Evolutionary conservation across 129 eudicot genomes (phyloP), one percentile per base, ranked within the genome.

Genomic region (Mikania micrantha): DNA sequence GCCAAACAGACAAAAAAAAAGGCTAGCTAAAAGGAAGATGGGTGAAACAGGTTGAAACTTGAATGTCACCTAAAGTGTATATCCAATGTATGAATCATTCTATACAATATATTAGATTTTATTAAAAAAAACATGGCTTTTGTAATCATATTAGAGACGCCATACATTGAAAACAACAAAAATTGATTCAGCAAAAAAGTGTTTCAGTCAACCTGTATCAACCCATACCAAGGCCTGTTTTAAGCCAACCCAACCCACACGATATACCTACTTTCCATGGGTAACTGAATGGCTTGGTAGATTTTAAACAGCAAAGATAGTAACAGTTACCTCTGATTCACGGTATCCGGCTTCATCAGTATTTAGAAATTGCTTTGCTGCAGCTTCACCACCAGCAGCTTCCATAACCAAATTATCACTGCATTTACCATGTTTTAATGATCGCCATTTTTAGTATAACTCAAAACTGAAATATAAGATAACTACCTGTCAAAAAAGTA

Each of bases 401-500:
- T 94, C 97, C 79, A 85, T 85, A 84, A 94, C 91, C 75, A 94
- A 39, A 49, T 67, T 60, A 87, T 94, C 99, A 69, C 99, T 94
- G 81, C 68, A 72, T 38, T 70, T 44, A 69, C 75, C 71, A 59
- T 38, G 72, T 39, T 69, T 62, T 57, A 69, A 44, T 5, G 52
- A 53, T 16, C 63, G 29, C 56, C 32, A 5, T 61, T 72, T 42
- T 50, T 38, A 7, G 66, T 48, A 59, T 36, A 57, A 56, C 21
- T 31, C 6, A 48, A 15, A 63, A 24, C 4, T 19, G 25, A 25
- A n/a, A 64, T 59, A 17, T 6, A 28, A 9, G 20, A 31, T 17
- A 36, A 7, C 7, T 82, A 94, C 99, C 99, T 94, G 76, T 94
- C 95, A 47, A 94, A 89, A 72, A 68, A 94, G 78, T 83, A 89